Evolutionary conservation across 169 alveolate genomes (phyloP), one percentile per base, ranked within the genome.

Genomic region (Plasmodium inui): DNA sequence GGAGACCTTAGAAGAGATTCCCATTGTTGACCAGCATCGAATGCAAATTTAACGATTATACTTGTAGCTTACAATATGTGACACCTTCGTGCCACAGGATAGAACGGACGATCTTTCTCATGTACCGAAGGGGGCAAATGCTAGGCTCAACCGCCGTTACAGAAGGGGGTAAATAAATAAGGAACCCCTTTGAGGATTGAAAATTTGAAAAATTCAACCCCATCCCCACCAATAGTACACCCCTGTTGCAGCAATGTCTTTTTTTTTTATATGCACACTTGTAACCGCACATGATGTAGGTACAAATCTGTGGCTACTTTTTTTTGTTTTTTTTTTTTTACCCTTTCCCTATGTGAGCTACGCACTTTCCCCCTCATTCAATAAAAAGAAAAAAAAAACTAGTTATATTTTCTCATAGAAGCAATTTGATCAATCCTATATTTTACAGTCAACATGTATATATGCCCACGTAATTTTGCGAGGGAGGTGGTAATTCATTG

Each of bases 1-100:
- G 28, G 93, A 85, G 17, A 70, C 55, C 44, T 8, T 44, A 12
- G 93, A 73, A 32, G 84, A 85, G 19, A 17, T 53, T 17, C 72
- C 92, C 76, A 44, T 83, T 37, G 92, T 83, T n/a, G 92, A 83
- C 70, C 80, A 67, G 1, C 50, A 32, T 7, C 39, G 92, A 70
- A 83, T 83, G 73, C 53, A 71, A 10, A 22, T 8, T 55, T 39
- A 39, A 80, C 61, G 17, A 39, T 46, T 46, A 55, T 17, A n/a
- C 34, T 44, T 39, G 1, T 6, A n/a, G 41, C 1, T 78, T 34
- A 32, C 26, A 46, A 5, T 46, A 19, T 80, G n/a, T 41, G 28
- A 26, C 74, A 80, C 28, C 28, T 14, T 80, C 32, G n/a, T 28
- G 6, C 22, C 8, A 79, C 28, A 19, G 28, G 7, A 14, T 72